Evolutionary conservation across 2,329 filamentous ascomycete species (phyloP), one percentile per base, ranked within the genome.

Genomic region (Ustulina deusta): DNA sequence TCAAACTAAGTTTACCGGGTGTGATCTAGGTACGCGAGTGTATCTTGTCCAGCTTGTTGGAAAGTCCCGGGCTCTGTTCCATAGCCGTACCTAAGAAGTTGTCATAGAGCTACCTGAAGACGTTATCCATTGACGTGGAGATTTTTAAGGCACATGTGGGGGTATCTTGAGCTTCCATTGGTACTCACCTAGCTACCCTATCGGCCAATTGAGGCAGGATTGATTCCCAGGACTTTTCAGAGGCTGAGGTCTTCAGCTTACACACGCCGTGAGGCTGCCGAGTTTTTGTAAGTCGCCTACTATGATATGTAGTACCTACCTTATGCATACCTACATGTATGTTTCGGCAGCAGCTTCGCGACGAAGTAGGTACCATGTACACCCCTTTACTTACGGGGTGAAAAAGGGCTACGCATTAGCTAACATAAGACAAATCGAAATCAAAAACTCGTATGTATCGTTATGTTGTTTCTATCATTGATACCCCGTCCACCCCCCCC

Each of bases 141-240:
- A 22, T 29, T 49, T 22, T 54, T 11, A 49, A 25, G 32, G 54
- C 48, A n/a, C 54, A 66, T 63, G 69, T 66, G 54, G 63, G 66
- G 57, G 48, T 29, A 13, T 25, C 27, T 70, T 67, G 63, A 71
- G 68, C 68, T 70, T 71, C 69, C 70, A 71, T 69, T 70, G 65
- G 69, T 52, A 36, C 49, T 34, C 29, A 32, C 54, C 34, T 27
- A 17, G 15, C 20, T 40, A 13, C 40, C 44, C 6, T 32, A 36
- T 60, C 32, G 56, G 36, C 62, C 29, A 57, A 29, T 57, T 38
- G 42, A 49, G 52, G 57, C 27, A 32, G 42, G 22, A 32, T 46
- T 52, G 55, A 34, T 42, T 46, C 52, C 22, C 20, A 34, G 46
- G 7, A 34, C 46, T 62, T 52, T 22, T 42, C 32, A 63, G 59